Base-by-base conservation (phyloP, 2,329 filamentous ascomycete genomes). In the Podosphaera leucotricha region DNA sequence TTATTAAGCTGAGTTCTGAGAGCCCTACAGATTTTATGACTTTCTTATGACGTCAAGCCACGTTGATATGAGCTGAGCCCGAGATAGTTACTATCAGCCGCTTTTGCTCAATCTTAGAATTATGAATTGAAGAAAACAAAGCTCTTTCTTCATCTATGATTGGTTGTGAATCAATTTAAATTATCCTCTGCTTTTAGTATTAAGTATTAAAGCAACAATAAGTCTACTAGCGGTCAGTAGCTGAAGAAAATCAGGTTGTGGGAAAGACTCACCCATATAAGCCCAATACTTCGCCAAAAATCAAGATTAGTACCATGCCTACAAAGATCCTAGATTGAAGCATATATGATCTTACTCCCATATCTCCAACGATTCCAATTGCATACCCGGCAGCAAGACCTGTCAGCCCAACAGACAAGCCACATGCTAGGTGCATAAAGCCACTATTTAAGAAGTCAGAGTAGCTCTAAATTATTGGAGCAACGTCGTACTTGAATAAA, bases 241-340 rank as follows among this genome's bases (percentile, higher is more conserved):
- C 42, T 2, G 11, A 18, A 15, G n/a, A n/a, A n/a, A n/a, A 8
- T 26, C 28, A 15, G 13, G 10, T 18, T 2, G 26, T 40, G 11
- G 30, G 18, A 19, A 15, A 24, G n/a, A 60, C 78, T 53, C 69
- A 93, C 84, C 90, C 90, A 57, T 98, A 98, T 26, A 98, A 77
- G 61, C 90, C 90, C 59, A 98, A 61, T 16, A 98, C 90, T 68
- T 98, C 90, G 46, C 84, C 90, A 60, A 98, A 98, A 72, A 98
- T 98, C 50, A 95, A 71, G 54, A 95, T 95, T 55, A 98, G 66
- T 40, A 98, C 87, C 90, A 95, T 95, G 62, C 90, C 90, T 42
- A 98, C 90, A 55, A 94, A 98, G 52, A 98, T 80, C 50, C 87
- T 75, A 42, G 82, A 92, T 63, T 98, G 90, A 57, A 84, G 75